Base-by-base conservation (phyloP, 2,329 filamentous ascomycete species). In the Aspergillus tanneri region DNA sequence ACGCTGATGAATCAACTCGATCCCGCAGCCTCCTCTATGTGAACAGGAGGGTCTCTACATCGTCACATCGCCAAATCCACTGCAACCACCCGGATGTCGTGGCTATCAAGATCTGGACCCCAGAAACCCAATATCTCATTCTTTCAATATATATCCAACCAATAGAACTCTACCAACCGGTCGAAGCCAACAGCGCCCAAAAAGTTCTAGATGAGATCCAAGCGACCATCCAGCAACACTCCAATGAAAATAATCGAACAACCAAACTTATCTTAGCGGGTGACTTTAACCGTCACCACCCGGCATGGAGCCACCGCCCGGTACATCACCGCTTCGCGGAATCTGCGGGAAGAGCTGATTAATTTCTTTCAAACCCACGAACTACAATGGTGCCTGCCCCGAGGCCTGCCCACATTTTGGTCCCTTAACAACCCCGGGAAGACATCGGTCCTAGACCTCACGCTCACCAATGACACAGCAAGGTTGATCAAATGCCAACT, bases 1-100 rank as follows among this genome's bases (percentile, higher is more conserved):
- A 25, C 1, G 10, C 54, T n/a, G n/a, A n/a, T 28, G 54, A 60
- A 7, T 10, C 30, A 3, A 42, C 14, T 14, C 50, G 54, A 11
- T 51, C 46, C 12, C 47, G 52, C 21, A 64, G 60, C 39, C 54
- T 66, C 0, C 35, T 64, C 22, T 63, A 66, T 16, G 36, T 65
- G 0, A 63, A 60, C 25, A 24, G 25, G 25, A 19, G 21, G 10
- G 21, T 36, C 34, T 63, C 49, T 6, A 64, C 48, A 3, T 51
- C 54, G 8, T 61, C 57, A 14, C 55, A 63, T 30, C 45, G 45
- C 5, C 52, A 64, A 43, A 49, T 65, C 5, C 24, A 16, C 1
- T 65, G 52, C 42, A 46, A 63, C 28, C 52, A n/a, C n/a, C n/a
- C n/a, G n/a, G n/a, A n/a, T n/a, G n/a, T n/a, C n/a, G n/a, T n/a